Conservation (phyloP, 176 grass and related monocot species). For the Zizania latifolia region DNA sequence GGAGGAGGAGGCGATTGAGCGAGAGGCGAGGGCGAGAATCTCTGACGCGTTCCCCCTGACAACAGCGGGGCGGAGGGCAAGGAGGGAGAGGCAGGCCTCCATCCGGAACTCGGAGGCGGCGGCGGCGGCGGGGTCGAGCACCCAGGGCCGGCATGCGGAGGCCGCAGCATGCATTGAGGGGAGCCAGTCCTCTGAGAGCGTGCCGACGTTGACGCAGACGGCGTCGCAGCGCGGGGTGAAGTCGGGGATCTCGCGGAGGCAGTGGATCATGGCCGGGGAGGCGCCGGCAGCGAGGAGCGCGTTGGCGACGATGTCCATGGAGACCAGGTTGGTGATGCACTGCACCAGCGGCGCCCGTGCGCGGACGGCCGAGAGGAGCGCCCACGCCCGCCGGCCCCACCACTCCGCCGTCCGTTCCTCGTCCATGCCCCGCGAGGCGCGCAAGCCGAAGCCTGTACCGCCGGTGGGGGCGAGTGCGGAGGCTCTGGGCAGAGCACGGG, state of each 20-base stretch:
- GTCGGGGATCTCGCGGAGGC: conserved; percentile 60
- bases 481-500: background rate
- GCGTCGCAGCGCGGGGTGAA: conserved; percentile 66
- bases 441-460: background rate
- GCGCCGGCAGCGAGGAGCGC: conserved; percentile 63
- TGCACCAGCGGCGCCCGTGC: conserved; percentile 60
- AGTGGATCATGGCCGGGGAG: conserved; percentile 84
- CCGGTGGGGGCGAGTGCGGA: background rate
- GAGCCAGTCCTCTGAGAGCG: conserved; percentile 68
- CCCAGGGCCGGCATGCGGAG: conserved; percentile 59
- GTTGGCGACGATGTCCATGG: conserved; percentile 88
- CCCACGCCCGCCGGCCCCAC: conserved; percentile 50
- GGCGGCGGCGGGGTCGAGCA: conserved; percentile 70
- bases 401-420: background rate
- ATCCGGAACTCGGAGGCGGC: conserved; percentile 70
- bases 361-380: conserved; percentile 50
- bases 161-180: conserved; percentile 71
- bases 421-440: conserved; percentile 10
- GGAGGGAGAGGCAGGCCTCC: conserved; percentile 65
- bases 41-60: conserved; percentile 85
- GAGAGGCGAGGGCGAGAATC: conserved; percentile 64
- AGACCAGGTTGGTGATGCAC: conserved; percentile 93
- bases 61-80: conserved; percentile 48
- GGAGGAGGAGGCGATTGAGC: conserved; percentile 2
- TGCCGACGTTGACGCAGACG: conserved; percentile 78